phyloP scores from a whole-genome alignment of 441 rosid genomes.

The Adansonia madagascariensis region DNA sequence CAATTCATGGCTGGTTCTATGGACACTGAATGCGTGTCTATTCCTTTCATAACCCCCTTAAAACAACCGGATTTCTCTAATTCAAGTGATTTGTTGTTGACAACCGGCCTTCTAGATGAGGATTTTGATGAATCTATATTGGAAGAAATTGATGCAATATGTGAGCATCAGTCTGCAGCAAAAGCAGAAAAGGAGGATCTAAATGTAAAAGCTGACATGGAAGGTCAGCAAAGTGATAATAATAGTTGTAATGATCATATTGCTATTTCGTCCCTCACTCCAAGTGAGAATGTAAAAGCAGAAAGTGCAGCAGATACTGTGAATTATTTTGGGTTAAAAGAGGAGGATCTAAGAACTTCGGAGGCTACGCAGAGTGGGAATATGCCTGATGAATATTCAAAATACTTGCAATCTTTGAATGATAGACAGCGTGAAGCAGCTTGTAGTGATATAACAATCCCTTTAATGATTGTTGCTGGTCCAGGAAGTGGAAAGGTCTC shows the following conservation, averaged over 20 bases:
- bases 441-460: slow-evolving; percentile 68
- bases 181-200: slow-evolving; percentile 39
- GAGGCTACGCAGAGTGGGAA: slow-evolving; percentile 32
- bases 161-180: slow-evolving; percentile 53
- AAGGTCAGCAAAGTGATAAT: slow-evolving; percentile 34
- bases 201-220: slow-evolving; percentile 25
- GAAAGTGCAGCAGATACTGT: slow-evolving; percentile 8
- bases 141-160: slow-evolving; percentile 72
- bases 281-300: slow-evolving; percentile 22
- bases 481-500: slow-evolving; percentile 96
- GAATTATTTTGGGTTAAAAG: slow-evolving; percentile 30
- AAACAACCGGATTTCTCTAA: slow-evolving; percentile 39
- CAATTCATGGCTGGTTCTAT: slow-evolving; percentile 27
- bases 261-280: slow-evolving; percentile 26
- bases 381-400: slow-evolving; percentile 66
- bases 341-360: slow-evolving; percentile 37
- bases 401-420: slow-evolving; percentile 70
- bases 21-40: slow-evolving; percentile 27
- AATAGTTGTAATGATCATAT: slow-evolving; percentile 29
- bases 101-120: slow-evolving; percentile 64
- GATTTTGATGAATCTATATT: slow-evolving; percentile 68
- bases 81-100: slow-evolving; percentile 37
- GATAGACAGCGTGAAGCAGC: slow-evolving; percentile 89
- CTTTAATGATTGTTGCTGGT: slow-evolving; percentile 94
- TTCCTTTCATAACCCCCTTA: slow-evolving; percentile 54